Evolutionary conservation across 305 asterid genomes (phyloP), one percentile per base, ranked within the genome.

Genomic region (Fraxinus latifolia): DNA sequence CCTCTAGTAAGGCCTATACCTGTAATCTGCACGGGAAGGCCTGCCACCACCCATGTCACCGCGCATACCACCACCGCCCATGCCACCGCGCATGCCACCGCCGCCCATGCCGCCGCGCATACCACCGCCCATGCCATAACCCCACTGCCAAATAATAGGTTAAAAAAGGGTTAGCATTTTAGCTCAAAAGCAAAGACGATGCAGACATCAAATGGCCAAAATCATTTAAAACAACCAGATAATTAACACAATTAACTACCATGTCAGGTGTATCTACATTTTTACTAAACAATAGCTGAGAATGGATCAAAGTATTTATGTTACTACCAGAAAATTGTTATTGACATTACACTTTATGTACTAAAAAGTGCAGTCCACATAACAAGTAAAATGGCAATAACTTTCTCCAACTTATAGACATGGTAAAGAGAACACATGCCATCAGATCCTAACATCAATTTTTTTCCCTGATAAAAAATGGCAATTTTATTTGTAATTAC

Each of bases 1-100:
- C 31, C 76, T 70, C 89, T 87, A 95, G 83, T 95, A 95, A 21
- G 99, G 99, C 86, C 98, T 85, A 74, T 93, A 94, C 99, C 99
- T 89, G 87, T 87, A 77, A 88, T 93, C 98, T 32, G 94, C 78
- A 21, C 99, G 96, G 15, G 97, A 83, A 76, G 98, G 92, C 83
- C 98, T 91, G 50, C 90, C 90, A 31, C 86, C 82, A 70, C 87
- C 88, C 85, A 89, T 78, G 50, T 67, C 74, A 9, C 74, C 74
- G 0, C 17, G 34, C 34, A 67, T 34, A 3, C 31, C 70, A 60
- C 7, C 37, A 34, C 39, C 1, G 37, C 87, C 87, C 85, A 87
- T 78, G 60, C 36, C 90, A 21, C 91, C 90, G 7, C 82, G 78
- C 90, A 90, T 92, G 74, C 96, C 91, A 79, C 94, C 92, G 44